Evolutionary conservation across 2,329 filamentous ascomycete genomes (phyloP).

Genomic region (Trichophaea hybrida): DNA sequence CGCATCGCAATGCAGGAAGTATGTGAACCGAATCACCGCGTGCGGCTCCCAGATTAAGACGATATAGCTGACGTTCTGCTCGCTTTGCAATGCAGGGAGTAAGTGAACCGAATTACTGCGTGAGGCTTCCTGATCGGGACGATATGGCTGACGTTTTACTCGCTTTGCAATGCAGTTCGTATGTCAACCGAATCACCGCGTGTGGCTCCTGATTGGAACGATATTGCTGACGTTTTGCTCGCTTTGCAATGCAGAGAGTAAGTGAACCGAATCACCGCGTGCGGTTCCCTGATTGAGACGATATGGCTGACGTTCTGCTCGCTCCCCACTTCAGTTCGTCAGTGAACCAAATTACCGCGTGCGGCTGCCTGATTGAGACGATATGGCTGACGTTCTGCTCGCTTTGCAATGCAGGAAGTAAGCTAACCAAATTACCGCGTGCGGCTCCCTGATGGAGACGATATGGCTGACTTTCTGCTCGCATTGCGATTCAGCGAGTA

Average conservation of each 20-base stretch:
- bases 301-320: not conserved
- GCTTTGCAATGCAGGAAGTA: not conserved
- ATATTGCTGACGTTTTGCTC: not conserved
- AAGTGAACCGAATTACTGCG: no score
- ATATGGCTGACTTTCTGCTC: no score
- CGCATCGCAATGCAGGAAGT: not conserved
- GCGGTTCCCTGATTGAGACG: not conserved
- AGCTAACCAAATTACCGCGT: not conserved
- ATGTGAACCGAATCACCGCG: not conserved
- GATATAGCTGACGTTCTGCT: not conserved
- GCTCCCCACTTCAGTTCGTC: not conserved
- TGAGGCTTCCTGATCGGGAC: not conserved
- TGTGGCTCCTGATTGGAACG: no score
- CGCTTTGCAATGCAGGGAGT: no score
- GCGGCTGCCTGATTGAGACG: not conserved
- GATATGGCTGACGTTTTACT: not conserved
- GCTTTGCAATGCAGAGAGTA: no score
- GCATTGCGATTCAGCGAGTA: no score
- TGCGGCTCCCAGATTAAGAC: not conserved
- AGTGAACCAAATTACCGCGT: not conserved
- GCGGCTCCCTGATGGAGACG: no score
- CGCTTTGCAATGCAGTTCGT: no score
- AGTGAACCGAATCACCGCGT: no score
- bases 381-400: not conserved
- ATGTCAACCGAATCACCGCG: no score